Percentiles rank a stretch among this genome's conserved stretches.
phyloP scores from a whole-genome alignment of 331 rosid genomes.

The Quercus tomentella region DNA sequence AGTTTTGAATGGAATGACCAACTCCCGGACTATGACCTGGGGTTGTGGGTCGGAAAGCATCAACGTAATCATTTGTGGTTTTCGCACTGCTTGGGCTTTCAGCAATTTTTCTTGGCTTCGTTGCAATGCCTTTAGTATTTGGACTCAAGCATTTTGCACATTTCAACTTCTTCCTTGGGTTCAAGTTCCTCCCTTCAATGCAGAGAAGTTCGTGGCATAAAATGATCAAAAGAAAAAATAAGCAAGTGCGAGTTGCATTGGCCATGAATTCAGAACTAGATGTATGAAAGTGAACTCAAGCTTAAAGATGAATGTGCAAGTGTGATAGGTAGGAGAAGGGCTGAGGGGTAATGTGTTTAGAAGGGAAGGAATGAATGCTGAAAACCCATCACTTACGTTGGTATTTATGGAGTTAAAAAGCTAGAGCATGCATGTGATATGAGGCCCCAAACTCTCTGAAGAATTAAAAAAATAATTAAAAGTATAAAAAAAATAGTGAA shows the following conservation, averaged over 20 bases:
- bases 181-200: background rate
- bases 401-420: background rate
- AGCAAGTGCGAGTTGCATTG: background rate
- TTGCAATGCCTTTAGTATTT: background rate
- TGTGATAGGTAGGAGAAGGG: background rate
- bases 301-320: background rate
- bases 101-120: background rate
- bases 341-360: background rate
- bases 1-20: conserved; percentile 36
- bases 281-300: background rate
- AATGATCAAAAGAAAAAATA: background rate
- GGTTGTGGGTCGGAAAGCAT: conserved; percentile 30
- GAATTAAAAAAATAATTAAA: background rate
- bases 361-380: background rate
- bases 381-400: background rate
- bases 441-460: background rate
- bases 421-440: background rate
- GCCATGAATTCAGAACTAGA: background rate
- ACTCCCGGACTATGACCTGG: conserved; percentile 57
- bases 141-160: background rate
- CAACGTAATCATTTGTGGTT: background rate
- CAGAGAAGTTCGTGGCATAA: background rate
- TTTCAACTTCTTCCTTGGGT: background rate
- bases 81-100: background rate
- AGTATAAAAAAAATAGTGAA: background rate